Percentiles rank a stretch among this genome's conserved stretches.
Conservation (phyloP, 805 yeast species). For the Myxozyma neglecta region DNA sequence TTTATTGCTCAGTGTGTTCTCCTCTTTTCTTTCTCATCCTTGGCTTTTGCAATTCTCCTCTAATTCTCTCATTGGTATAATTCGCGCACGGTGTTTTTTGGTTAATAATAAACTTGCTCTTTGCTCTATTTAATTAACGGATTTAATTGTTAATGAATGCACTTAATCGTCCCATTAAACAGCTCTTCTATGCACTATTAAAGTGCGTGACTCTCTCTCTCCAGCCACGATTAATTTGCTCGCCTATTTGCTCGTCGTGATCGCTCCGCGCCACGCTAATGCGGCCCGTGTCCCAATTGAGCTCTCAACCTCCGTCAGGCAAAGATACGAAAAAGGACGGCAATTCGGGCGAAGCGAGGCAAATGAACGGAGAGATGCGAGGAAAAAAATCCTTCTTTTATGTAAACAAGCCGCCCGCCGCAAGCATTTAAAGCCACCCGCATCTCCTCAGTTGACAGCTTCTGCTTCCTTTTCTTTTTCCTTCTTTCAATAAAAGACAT, state of each 20-base stretch:
- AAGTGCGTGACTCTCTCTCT: no score
- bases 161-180: no score
- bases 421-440: not conserved
- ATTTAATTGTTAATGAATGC: no score
- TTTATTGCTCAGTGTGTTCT: no score
- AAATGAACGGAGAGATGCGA: no score
- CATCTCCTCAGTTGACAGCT: not conserved
- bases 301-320: not conserved
- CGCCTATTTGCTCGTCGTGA: constrained; percentile 7
- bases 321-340: not conserved
- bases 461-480: not conserved
- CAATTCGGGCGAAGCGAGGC: no score
- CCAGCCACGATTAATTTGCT: constrained; percentile 1
- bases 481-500: not conserved
- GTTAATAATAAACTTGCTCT: no score
- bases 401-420: not conserved
- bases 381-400: no score
- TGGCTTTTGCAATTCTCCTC: no score
- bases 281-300: not conserved
- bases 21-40: no score
- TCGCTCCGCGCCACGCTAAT: not conserved
- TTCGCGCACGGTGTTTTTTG: not conserved
- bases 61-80: not conserved
- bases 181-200: no score
- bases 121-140: no score